Base-by-base conservation (phyloP, 768 basidiomycete species). In the Lactarius psammicola region DNA sequence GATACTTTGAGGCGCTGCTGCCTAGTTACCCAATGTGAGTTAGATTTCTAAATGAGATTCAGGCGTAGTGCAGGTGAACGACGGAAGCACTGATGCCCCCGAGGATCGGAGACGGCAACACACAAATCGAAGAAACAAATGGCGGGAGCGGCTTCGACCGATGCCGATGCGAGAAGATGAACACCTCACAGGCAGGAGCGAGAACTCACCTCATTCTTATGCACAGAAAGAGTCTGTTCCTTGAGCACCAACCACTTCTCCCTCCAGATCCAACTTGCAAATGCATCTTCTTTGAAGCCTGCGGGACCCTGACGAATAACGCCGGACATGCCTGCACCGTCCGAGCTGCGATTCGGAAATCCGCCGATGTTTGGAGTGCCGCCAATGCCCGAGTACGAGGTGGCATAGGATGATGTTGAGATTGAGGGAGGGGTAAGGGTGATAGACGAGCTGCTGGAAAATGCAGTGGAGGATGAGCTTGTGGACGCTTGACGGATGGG, bases 271-370 rank as follows among this genome's bases (percentile, higher is more conserved):
- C 92, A 95, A 68, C 90, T 91, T 2, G 90, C 87, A 68, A 98
- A 87, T 1, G 94, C 92, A 58, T 97, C 95, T 76, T 99, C 96
- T 81, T 98, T 98, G 72, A 96, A 81, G 75, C 84, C 89, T 54
- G 92, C 94, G 51, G 78, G 78, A n/a, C 91, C 96, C 62, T 78
- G 79, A 53, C 92, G 80, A 55, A 94, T 78, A 59, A 89, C 75
- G 56, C 85, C 82, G 2, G 80, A 68, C 66, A 71, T 73, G 60
- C 74, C 69, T 59, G 73, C 63, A 30, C 70, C 62, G 42, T 79
- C 77, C 5, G 79, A 78, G 62, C 75, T 76, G 62, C 86, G 81
- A 75, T 84, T 83, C n/a, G 92, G 91, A 4, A 90, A 88, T 56
- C 85, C 91, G 60, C 92, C 92, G 67, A 94, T 93, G 62, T 91